Evolutionary conservation across 345 rosid genomes (phyloP).

Genomic region (Rhodamnia argentea): DNA sequence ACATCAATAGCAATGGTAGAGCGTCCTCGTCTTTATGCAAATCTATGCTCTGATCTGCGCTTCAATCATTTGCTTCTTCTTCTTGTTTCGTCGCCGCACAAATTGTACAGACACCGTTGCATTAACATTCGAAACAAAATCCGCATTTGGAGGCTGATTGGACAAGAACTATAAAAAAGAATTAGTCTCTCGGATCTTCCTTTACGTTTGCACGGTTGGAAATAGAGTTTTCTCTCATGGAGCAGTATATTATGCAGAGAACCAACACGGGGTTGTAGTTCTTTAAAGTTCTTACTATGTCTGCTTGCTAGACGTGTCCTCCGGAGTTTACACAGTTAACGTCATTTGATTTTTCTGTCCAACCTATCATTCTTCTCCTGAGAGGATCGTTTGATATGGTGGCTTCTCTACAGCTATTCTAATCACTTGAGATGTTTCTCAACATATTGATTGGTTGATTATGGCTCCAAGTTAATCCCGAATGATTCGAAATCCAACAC

Average conservation of each 20-base stretch:
- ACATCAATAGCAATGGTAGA: background rate
- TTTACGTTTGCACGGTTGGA: background rate
- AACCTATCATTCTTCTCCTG: no score
- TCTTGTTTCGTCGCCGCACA: background rate
- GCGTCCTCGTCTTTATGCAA: background rate
- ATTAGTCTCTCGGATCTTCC: background rate
- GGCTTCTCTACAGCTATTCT: no score
- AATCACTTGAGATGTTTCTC: no score
- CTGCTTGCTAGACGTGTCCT: no score
- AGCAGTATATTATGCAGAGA: background rate
- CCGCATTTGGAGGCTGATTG: background rate
- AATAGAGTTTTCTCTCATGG: background rate
- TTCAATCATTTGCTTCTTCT: background rate
- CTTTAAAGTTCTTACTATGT: background rate
- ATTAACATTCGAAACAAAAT: background rate
- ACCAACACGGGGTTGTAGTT: background rate
- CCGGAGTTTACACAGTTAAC: background rate
- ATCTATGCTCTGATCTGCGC: background rate
- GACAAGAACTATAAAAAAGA: background rate
- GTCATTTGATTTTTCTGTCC: no score
- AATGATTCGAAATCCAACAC: no score
- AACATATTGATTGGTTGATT: no score
- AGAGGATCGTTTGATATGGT: background rate
- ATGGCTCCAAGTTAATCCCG: no score
- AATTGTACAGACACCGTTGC: accelerated